A percentile compares a stretch with the other conserved stretches of the same genome.
phyloP scores from a whole-genome alignment of 495 filamentous ascomycete species.

The Darksidea phi region DNA sequence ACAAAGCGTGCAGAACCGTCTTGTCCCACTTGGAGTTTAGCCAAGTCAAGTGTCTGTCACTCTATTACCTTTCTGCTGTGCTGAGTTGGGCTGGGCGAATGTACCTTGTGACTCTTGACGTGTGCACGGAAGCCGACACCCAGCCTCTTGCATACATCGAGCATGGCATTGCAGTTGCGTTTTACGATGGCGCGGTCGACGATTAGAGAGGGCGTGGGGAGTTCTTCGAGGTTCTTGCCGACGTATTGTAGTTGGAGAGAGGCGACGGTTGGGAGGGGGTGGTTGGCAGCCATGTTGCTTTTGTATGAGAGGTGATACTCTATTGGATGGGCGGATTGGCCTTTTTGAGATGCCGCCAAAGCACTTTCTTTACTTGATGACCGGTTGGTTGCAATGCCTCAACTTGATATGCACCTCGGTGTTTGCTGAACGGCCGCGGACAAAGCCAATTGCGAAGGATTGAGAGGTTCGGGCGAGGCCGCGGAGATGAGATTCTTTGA shows the following conservation, averaged over 20 bases:
- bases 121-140: slow-evolving; percentile 73
- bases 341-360: background rate
- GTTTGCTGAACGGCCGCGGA: too few relatives aligned
- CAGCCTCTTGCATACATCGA: slow-evolving; percentile 58
- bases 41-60: slow-evolving; percentile 66
- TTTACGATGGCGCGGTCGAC: slow-evolving; percentile 67
- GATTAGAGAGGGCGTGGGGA: slow-evolving; percentile 67
- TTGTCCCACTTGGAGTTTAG: slow-evolving; percentile 69
- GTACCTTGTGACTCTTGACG: slow-evolving; percentile 84
- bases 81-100: background rate
- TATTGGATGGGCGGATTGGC: background rate
- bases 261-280: slow-evolving; percentile 36
- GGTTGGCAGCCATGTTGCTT: slow-evolving; percentile 19
- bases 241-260: slow-evolving; percentile 51
- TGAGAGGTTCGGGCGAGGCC: too few relatives aligned
- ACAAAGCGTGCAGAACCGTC: slow-evolving; percentile 61
- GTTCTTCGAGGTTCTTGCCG: slow-evolving; percentile 59
- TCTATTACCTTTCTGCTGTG: background rate
- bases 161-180: slow-evolving; percentile 72
- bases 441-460: too few relatives aligned
- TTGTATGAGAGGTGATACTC: background rate
- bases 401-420: too few relatives aligned
- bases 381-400: too few relatives aligned
- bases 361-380: background rate
- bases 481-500: too few relatives aligned